A percentile compares a stretch with the other conserved stretches of the same genome.
phyloP scores from a whole-genome alignment of 2,329 filamentous ascomycete species.

The Claviceps quebecensis region DNA sequence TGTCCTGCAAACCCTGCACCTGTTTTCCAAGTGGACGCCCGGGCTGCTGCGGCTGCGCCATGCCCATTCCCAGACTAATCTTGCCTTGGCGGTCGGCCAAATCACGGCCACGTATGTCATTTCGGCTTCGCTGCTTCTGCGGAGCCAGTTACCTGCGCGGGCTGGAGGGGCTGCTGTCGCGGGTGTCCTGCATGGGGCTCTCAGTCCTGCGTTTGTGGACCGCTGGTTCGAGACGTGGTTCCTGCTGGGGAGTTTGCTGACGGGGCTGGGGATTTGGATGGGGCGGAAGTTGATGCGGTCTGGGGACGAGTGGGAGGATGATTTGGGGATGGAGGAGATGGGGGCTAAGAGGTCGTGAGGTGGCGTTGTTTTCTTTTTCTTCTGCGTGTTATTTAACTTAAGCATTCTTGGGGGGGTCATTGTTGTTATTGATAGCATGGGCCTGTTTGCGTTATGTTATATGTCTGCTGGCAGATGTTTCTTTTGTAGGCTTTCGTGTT shows the following conservation, averaged over 20 bases:
- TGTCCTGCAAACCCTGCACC: conserved; percentile 70
- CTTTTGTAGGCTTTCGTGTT: no score
- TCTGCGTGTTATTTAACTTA: background rate
- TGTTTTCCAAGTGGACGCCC: conserved; percentile 65
- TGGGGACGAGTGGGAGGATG: conserved; percentile 46
- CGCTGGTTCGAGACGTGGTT: conserved; percentile 87
- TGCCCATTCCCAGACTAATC: conserved; percentile 60
- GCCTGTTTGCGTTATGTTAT: no score
- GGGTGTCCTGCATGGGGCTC: conserved; percentile 61
- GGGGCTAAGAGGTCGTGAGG: conserved; percentile 48
- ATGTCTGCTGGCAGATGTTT: no score
- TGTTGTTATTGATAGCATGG: no score
- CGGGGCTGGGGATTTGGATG: conserved; percentile 58
- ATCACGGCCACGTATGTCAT: conserved; percentile 78
- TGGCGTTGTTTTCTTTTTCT: background rate
- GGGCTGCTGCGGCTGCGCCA: conserved; percentile 56
- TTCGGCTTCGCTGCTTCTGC: conserved; percentile 58
- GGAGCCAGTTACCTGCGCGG: conserved; percentile 65
- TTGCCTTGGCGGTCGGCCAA: conserved; percentile 67
- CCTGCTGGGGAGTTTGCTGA: conserved; percentile 50
- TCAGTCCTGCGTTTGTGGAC: conserved; percentile 47
- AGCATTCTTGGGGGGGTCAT: no score
- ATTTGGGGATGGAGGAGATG: conserved; percentile 53
- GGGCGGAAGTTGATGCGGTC: conserved; percentile 44
- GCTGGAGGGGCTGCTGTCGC: conserved; percentile 58